These are phyloP conservation scores for Porodaedalea pini DNA, from an alignment of 1,284 basidiomycete genomes.

Conservation along the genomic window DNA sequence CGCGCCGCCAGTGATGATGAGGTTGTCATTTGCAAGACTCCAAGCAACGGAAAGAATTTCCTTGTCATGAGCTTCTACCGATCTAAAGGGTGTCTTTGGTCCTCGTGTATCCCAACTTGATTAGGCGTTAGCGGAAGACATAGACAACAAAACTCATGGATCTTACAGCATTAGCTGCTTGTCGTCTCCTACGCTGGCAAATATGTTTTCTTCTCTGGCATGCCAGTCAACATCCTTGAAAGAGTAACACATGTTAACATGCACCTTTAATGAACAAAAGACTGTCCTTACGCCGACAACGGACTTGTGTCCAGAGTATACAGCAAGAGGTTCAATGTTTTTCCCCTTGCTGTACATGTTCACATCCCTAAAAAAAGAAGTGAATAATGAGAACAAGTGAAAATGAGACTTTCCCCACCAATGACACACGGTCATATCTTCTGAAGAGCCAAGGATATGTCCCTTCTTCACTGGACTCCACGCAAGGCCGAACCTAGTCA, in stretches of 20 bases:
- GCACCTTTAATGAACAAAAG: slow-evolving; percentile 4
- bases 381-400: slow-evolving; percentile 4
- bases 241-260: slow-evolving; percentile 20
- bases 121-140: slow-evolving; percentile 17
- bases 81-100: slow-evolving; percentile 62
- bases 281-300: slow-evolving; percentile 75
- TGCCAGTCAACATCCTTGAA: slow-evolving; percentile 96
- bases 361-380: slow-evolving; percentile 68
- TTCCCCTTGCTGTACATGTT: slow-evolving; percentile 85
- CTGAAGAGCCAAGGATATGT: slow-evolving; percentile 88
- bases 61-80: slow-evolving; percentile 83
- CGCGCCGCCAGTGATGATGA: slow-evolving; percentile 90
- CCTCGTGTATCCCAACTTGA: slow-evolving; percentile 90
- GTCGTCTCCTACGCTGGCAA: slow-evolving; percentile 97
- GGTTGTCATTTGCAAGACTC: slow-evolving; percentile 77
- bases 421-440: slow-evolving; percentile 94
- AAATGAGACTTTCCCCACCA: slow-evolving; percentile 51
- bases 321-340: slow-evolving; percentile 74
- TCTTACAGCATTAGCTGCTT: slow-evolving; percentile 87
- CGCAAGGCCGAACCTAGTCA: slow-evolving; percentile 79
- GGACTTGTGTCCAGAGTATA: slow-evolving; percentile 86
- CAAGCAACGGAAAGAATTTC: slow-evolving; percentile 93
- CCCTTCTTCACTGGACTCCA: slow-evolving; percentile 88
- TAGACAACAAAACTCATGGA: slow-evolving; percentile 18
- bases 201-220: slow-evolving; percentile 76